Evolutionary conservation across 768 basidiomycete species (phyloP).

Genomic region (Baorangia bicolor): DNA sequence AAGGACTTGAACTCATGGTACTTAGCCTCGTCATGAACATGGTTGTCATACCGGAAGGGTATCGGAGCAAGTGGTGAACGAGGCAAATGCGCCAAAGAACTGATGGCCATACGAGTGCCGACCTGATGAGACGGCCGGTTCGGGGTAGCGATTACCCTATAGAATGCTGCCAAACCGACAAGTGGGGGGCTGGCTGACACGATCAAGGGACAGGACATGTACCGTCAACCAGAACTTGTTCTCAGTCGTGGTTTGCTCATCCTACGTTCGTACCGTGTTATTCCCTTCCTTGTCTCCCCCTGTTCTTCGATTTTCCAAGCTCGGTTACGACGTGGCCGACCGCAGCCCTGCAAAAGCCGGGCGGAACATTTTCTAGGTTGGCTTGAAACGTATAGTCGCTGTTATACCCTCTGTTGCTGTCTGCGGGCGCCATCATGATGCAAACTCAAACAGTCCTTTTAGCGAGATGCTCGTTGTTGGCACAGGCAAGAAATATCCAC

Average conservation of each 20-base stretch:
- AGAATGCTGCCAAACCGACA: neutral
- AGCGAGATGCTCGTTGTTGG: conserved; percentile 24
- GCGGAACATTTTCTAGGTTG: conserved; percentile 1
- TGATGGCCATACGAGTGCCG: neutral
- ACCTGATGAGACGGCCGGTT: no score
- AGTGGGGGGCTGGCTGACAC: neutral
- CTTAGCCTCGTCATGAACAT: conserved; percentile 85
- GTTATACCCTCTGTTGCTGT: conserved; percentile 15
- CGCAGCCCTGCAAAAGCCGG: conserved; percentile 18
- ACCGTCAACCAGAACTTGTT: no score
- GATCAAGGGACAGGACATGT: neutral
- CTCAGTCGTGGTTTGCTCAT: neutral
- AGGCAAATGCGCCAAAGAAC: conserved; percentile 1
- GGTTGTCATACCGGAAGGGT: conserved; percentile 69
- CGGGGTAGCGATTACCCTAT: neutral
- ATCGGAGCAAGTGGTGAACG: conserved; percentile 39
- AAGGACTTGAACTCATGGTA: conserved; percentile 72
- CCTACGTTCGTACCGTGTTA: conserved; percentile 27
- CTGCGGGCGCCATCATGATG: conserved; percentile 13
- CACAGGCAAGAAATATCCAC: conserved; percentile 18
- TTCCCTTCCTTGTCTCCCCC: conserved; percentile 9
- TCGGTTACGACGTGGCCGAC: conserved; percentile 24
- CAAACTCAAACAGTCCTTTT: conserved; percentile 24
- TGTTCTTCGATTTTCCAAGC: neutral
- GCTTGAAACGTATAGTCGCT: conserved; percentile 2